These are phyloP conservation scores for Pseudogymnoascus sp. DNA, from an alignment of 2,329 filamentous ascomycete genomes.

Conservation along the genomic window DNA sequence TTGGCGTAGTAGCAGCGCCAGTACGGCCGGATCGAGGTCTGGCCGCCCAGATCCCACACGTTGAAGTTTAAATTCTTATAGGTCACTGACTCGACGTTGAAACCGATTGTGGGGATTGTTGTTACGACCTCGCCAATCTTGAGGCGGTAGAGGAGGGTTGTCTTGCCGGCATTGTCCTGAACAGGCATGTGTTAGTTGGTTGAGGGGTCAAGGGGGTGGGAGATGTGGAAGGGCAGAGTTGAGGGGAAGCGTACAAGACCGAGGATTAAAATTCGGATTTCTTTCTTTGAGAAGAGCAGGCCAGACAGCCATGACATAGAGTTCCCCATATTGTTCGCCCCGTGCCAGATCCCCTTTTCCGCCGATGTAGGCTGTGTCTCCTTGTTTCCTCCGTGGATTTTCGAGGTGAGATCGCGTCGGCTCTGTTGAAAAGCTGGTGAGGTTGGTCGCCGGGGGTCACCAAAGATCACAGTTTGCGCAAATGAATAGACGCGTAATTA, in stretches of 20 bases:
- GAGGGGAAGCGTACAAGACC: conserved; percentile 62
- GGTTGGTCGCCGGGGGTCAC: neutral
- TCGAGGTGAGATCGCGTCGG: neutral
- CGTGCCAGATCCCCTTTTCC: conserved; percentile 5
- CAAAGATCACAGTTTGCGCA: neutral
- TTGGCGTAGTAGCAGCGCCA: conserved; percentile 99
- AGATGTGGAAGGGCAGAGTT: conserved; percentile 13
- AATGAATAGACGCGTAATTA: neutral
- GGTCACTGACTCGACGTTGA: conserved; percentile 97
- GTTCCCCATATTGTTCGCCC: conserved; percentile 8
- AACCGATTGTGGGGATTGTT: conserved; percentile 97
- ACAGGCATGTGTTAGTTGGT: conserved; percentile 17
- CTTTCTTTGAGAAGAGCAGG: conserved; percentile 87
- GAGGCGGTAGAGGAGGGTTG: conserved; percentile 88
- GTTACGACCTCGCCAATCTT: conserved; percentile 99
- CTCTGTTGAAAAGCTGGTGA: conserved; percentile 2
- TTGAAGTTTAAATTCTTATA: conserved; percentile 99
- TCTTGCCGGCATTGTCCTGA: conserved; percentile 97
- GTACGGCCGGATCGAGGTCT: conserved; percentile 97
- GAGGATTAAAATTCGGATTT: conserved; percentile 91
- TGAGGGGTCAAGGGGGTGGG: conserved; percentile 11
- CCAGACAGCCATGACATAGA: conserved; percentile 59
- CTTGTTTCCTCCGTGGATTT: neutral
- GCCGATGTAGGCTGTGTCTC: neutral
- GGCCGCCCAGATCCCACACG: conserved; percentile 95